Conservation (phyloP, 78 protist species). For the Dictyostelium citrinum region DNA sequence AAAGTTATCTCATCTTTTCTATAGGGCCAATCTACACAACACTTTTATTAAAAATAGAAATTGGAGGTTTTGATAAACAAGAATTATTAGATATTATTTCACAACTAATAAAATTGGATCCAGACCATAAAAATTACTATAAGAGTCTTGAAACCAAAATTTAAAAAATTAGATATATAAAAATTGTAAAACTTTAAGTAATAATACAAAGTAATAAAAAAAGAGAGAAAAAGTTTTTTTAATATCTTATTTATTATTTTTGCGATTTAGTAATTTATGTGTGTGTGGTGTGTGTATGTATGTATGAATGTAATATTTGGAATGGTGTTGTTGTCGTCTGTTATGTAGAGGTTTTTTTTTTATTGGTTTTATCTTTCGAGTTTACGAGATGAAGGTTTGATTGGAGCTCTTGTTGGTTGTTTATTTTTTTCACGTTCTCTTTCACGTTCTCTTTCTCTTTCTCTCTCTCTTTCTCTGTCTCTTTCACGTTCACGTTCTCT, state of each 20-base stretch:
- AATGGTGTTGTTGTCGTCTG: not conserved
- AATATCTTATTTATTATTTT: not conserved
- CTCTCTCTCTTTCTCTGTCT: slow-evolving; percentile 51
- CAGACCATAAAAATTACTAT: slow-evolving; percentile 56
- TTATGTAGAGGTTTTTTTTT: not conserved
- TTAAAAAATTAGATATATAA: not conserved
- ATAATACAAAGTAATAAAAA: not conserved
- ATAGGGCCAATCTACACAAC: slow-evolving; percentile 55
- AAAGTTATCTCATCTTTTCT: not conserved
- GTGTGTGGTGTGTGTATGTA: too few species aligned
- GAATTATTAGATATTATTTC: slow-evolving; percentile 4
- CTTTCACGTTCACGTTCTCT: slow-evolving; percentile 51
- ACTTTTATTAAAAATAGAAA: slow-evolving; percentile 40
- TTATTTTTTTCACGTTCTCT: slow-evolving; percentile 33
- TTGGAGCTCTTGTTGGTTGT: slow-evolving; percentile 14
- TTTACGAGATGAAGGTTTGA: slow-evolving; percentile 43
- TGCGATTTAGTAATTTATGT: not conserved
- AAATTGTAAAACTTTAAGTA: not conserved
- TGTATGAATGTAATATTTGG: too few species aligned
- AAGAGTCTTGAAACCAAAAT: slow-evolving; percentile 23
- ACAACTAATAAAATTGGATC: slow-evolving; percentile 18
- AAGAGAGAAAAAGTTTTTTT: not conserved
- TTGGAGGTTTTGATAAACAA: slow-evolving; percentile 3
- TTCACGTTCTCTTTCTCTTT: slow-evolving; percentile 24
- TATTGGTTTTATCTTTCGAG: slow-evolving; percentile 11